These are phyloP conservation scores for Trypanosoma brucei DNA, from an alignment of 208 protist species.

Conservation along the genomic window DNA sequence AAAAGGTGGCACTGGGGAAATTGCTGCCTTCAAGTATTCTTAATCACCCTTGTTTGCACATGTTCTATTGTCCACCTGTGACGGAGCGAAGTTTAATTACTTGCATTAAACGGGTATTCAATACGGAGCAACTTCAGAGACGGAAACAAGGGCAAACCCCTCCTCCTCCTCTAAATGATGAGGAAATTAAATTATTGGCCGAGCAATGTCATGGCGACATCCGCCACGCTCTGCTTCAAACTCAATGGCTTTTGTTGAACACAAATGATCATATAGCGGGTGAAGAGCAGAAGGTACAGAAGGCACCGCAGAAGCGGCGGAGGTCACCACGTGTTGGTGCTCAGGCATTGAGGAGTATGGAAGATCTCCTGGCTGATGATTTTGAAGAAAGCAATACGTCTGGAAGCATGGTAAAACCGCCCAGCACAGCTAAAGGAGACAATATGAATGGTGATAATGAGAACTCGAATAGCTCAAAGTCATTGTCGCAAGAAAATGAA, in stretches of 20 bases:
- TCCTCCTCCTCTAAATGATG: constrained; percentile 12
- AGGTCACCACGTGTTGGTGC: neutral
- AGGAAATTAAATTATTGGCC: constrained; percentile 37
- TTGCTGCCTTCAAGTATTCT: constrained; percentile 47
- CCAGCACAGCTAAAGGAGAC: neutral
- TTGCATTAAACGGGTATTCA: constrained; percentile 43
- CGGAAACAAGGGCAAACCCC: neutral
- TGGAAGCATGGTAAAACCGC: too few relatives aligned
- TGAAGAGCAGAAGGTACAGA: neutral
- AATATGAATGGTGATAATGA: neutral
- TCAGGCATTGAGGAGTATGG: too few relatives aligned
- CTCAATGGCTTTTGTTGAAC: constrained; percentile 47
- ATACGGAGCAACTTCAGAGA: constrained; percentile 18
- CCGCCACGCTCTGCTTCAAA: constrained; percentile 73
- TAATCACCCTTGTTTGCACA: constrained; percentile 30
- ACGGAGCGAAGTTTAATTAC: constrained; percentile 59
- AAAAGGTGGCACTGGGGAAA: constrained; percentile 53
- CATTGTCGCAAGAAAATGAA: neutral
- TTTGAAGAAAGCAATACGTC: too few relatives aligned
- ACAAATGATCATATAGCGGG: neutral
- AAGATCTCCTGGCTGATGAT: too few relatives aligned
- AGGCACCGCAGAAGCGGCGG: neutral
- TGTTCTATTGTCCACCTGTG: constrained; percentile 76
- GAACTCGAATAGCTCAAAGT: neutral
- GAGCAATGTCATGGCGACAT: constrained; percentile 70